Evolutionary conservation across 169 alveolate species (phyloP).

Genomic region (Ichthyophthirius multifiliis): DNA sequence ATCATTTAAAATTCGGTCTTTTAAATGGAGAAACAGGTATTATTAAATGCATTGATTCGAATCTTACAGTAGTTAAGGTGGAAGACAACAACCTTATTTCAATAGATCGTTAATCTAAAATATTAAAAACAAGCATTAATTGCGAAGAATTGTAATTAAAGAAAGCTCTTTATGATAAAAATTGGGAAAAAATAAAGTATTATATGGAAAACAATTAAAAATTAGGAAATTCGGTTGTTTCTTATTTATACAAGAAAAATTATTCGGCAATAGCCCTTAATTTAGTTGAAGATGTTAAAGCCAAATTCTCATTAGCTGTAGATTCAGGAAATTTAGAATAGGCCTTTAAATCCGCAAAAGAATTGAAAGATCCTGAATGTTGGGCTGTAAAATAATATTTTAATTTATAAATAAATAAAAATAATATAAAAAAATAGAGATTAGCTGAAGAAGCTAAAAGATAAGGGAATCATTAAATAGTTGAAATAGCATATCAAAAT

Average conservation of each 20-base stretch:
- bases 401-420: slow-evolving; percentile 59
- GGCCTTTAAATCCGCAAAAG: slow-evolving; percentile 79
- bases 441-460: slow-evolving; percentile 43
- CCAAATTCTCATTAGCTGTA: slow-evolving; percentile 84
- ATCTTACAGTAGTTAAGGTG: slow-evolving; percentile 32
- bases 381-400: slow-evolving; percentile 16
- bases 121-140: slow-evolving; percentile 32
- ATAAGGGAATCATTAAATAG: slow-evolving; percentile 85
- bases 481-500: slow-evolving; percentile 87
- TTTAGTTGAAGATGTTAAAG: slow-evolving; percentile 83
- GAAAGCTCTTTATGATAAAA: slow-evolving; percentile 59
- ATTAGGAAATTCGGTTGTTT: slow-evolving; percentile 62
- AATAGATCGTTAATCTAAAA: not conserved
- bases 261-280: slow-evolving; percentile 81
- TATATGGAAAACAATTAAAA: slow-evolving; percentile 44
- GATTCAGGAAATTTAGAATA: slow-evolving; percentile 82
- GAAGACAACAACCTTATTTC: slow-evolving; percentile 3
- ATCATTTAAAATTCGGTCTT: slow-evolving; percentile 28
- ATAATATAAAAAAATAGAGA: not conserved
- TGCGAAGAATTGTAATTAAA: slow-evolving; percentile 67
- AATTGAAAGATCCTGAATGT: slow-evolving; percentile 68
- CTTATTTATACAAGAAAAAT: slow-evolving; percentile 66
- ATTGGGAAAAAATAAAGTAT: slow-evolving; percentile 46
- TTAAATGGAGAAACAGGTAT: slow-evolving; percentile 37
- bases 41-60: slow-evolving; percentile 14